phyloP scores from a whole-genome alignment of 2,329 filamentous ascomycete species.

The Hymenoscyphus repandus region DNA sequence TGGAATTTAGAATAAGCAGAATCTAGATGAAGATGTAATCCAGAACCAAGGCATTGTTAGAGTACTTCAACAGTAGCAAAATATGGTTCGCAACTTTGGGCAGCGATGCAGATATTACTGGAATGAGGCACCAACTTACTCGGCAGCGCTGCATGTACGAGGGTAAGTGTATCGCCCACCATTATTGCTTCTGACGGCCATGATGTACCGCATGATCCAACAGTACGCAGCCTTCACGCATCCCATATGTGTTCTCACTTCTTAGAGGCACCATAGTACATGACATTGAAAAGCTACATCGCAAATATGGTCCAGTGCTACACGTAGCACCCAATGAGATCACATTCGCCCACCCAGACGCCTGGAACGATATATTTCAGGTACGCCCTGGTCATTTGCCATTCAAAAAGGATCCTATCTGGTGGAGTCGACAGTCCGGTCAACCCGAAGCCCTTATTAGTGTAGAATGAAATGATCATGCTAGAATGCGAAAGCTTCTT shows the following conservation, averaged over 20 bases:
- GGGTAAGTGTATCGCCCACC: too few relatives aligned
- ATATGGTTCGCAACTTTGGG: too few relatives aligned
- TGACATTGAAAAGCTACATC: slow-evolving; percentile 12
- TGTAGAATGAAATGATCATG: slow-evolving; percentile 13
- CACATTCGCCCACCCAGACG: slow-evolving; percentile 13
- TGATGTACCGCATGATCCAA: background rate
- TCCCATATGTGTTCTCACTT: slow-evolving; percentile 2
- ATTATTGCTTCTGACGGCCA: too few relatives aligned
- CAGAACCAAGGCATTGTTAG: too few relatives aligned
- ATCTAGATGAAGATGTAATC: too few relatives aligned
- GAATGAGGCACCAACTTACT: too few relatives aligned
- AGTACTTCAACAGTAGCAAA: too few relatives aligned
- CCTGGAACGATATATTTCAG: slow-evolving; percentile 8
- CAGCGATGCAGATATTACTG: too few relatives aligned
- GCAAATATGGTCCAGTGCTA: slow-evolving; percentile 26
- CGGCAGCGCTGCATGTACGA: too few relatives aligned
- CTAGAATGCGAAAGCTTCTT: slow-evolving; percentile 24
- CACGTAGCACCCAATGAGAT: slow-evolving; percentile 29
- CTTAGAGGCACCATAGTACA: slow-evolving; percentile 4
- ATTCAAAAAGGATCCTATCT: slow-evolving; percentile 2
- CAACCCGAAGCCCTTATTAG: background rate
- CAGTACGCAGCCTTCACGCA: background rate
- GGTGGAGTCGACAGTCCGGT: background rate
- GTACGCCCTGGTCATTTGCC: background rate
- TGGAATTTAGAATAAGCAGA: too few relatives aligned